Evolutionary conservation across 805 yeast species (phyloP).

Genomic region (Saccharomycopsis fibuligera): DNA sequence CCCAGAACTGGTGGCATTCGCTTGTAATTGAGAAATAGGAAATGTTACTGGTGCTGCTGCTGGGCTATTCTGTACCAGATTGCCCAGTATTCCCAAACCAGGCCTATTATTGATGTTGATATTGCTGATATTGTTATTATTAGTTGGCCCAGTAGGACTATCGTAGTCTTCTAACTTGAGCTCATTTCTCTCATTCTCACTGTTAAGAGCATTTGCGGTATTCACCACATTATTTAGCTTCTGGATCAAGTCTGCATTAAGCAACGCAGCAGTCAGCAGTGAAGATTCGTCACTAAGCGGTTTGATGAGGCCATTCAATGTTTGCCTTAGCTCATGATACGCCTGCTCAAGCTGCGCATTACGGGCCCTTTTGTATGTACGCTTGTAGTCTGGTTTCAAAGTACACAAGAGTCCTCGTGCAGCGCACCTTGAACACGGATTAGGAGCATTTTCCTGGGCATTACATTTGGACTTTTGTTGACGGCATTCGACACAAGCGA

Average conservation of each 20-base stretch:
- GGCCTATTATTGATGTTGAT: neutral
- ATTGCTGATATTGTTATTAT: neutral
- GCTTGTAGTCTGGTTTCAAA: slow-evolving; percentile 72
- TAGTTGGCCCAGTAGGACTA: neutral
- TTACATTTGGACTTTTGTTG: slow-evolving; percentile 93
- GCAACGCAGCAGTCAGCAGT: neutral
- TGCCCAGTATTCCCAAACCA: too few relatives aligned
- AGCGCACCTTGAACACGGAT: slow-evolving; percentile 75
- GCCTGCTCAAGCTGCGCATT: slow-evolving; percentile 80
- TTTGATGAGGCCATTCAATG: slow-evolving; percentile 30
- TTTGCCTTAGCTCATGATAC: slow-evolving; percentile 58
- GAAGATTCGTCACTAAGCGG: slow-evolving; percentile 9
- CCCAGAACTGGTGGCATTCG: neutral
- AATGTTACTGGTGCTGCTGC: too few relatives aligned
- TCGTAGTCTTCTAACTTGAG: neutral
- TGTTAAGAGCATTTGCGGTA: slow-evolving; percentile 19
- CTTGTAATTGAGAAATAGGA: too few relatives aligned
- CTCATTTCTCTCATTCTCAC: neutral
- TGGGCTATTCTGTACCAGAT: too few relatives aligned
- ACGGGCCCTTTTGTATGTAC: slow-evolving; percentile 84
- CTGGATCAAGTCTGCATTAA: slow-evolving; percentile 15
- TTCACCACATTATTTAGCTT: slow-evolving; percentile 16
- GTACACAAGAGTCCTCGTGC: slow-evolving; percentile 67
- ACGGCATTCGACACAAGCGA: slow-evolving; percentile 94
- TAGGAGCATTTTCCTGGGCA: slow-evolving; percentile 68